Percentiles rank a stretch among this genome's conserved stretches.
phyloP scores from a whole-genome alignment of 2,329 filamentous ascomycete genomes.

The Colletotrichum sp. region DNA sequence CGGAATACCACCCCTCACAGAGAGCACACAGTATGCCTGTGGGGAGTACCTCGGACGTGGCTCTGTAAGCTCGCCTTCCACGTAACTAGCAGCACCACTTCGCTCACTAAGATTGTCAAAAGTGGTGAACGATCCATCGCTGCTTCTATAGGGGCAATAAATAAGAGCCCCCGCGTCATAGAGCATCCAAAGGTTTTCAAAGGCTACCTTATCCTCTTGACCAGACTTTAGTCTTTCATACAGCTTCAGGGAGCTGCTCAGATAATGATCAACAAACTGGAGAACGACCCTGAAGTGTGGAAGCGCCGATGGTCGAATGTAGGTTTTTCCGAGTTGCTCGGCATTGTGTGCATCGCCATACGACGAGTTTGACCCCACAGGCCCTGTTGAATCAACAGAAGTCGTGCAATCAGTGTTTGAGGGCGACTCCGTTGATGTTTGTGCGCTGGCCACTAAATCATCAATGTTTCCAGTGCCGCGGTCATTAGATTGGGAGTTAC shows the following conservation, averaged over 20 bases:
- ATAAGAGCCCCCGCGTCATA: slow-evolving; percentile 24
- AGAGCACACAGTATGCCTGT: slow-evolving; percentile 23
- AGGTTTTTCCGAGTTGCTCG: neutral
- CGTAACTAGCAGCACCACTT: neutral
- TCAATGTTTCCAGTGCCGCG: neutral
- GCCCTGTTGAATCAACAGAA: neutral
- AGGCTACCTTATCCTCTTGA: slow-evolving; percentile 11
- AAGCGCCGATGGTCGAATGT: neutral
- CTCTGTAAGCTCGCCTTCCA: neutral
- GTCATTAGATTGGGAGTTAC: neutral
- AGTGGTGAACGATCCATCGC: neutral
- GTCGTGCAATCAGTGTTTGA: neutral
- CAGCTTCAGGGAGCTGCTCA: neutral
- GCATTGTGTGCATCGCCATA: neutral
- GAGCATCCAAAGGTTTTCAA: slow-evolving; percentile 32
- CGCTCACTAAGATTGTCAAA: neutral
- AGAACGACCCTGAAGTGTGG: neutral
- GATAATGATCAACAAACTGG: neutral
- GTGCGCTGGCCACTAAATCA: neutral
- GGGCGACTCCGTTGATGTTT: neutral
- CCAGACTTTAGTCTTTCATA: neutral
- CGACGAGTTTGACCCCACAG: neutral
- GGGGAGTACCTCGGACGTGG: neutral
- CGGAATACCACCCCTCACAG: slow-evolving; percentile 17
- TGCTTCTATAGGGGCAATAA: slow-evolving; percentile 15